Percentiles rank a stretch among this genome's conserved stretches.
phyloP scores from a whole-genome alignment of 768 basidiomycete species.

The Mycena galopus region DNA sequence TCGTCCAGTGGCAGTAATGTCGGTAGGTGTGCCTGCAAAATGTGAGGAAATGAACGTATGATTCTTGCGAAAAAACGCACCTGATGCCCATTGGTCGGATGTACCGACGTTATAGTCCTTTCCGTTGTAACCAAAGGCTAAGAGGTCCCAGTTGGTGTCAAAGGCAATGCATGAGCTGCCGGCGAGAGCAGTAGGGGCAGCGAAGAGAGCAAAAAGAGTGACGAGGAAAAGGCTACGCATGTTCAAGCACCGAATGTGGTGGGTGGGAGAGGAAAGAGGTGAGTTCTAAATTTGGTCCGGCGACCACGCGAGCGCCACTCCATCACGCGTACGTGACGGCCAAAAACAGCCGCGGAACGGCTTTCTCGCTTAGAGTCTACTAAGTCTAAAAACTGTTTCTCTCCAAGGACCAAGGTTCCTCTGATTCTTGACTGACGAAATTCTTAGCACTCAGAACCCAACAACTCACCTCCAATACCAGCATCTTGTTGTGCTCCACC shows the following conservation, averaged over 20 bases:
- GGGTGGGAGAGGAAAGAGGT: background rate
- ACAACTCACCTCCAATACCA: too few species aligned
- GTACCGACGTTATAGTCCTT: constrained; percentile 88
- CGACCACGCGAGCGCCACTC: background rate
- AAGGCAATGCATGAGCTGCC: constrained; percentile 80
- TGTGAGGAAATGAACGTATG: constrained; percentile 13
- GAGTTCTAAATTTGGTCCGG: background rate
- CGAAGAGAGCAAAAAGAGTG: constrained; percentile 65
- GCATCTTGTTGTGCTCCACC: too few species aligned
- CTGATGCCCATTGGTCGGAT: constrained; percentile 74
- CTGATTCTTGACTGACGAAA: too few species aligned
- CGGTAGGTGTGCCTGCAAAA: constrained; percentile 63
- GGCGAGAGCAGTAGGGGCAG: constrained; percentile 48
- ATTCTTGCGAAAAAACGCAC: constrained; percentile 50
- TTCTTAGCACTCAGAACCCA: too few species aligned
- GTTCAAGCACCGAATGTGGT: background rate
- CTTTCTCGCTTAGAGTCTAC: background rate
- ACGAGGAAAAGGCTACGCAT: constrained; percentile 54
- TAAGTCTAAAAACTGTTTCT: too few species aligned
- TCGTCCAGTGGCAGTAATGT: constrained; percentile 80
- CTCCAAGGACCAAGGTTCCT: too few species aligned
- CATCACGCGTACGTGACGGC: too few species aligned
- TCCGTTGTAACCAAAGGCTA: constrained; percentile 86
- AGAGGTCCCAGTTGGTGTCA: constrained; percentile 85
- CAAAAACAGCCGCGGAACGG: background rate